Conservation (phyloP, 495 filamentous ascomycete species). For the Paragyromitra xinjiangensis region DNA sequence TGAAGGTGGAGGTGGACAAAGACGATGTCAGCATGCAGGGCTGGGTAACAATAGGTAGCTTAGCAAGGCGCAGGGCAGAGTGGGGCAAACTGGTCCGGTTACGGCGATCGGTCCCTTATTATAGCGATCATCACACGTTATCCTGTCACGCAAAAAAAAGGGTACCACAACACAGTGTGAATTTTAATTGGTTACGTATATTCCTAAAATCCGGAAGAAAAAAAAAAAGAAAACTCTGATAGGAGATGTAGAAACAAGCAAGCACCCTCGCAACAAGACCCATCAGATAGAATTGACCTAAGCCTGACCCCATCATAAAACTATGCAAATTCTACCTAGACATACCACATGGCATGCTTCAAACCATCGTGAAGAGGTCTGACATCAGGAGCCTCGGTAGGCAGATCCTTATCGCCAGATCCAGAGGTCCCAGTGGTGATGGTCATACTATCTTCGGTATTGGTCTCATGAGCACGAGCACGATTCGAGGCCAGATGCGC, state of each 20-base stretch:
- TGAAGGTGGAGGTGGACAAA: slow-evolving; percentile 14
- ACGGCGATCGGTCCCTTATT: slow-evolving; percentile 25
- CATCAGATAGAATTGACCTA: slow-evolving; percentile 9
- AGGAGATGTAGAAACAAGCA: slow-evolving; percentile 15
- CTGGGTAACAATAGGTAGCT: slow-evolving; percentile 44
- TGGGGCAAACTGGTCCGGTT: slow-evolving; percentile 28
- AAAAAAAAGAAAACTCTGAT: not conserved
- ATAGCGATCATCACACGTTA: slow-evolving; percentile 6
- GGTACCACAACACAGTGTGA: slow-evolving; percentile 6
- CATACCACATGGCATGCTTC: slow-evolving; percentile 56
- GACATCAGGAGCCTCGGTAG: slow-evolving; percentile 41
- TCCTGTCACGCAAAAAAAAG: slow-evolving; percentile 14
- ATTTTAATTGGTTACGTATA: slow-evolving; percentile 21
- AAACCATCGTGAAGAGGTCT: slow-evolving; percentile 50
- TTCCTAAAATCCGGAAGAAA: slow-evolving; percentile 20
- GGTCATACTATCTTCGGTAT: slow-evolving; percentile 43
- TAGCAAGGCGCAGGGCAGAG: slow-evolving; percentile 30
- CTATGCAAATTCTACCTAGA: slow-evolving; percentile 39
- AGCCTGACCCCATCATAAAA: not conserved
- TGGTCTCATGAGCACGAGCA: slow-evolving; percentile 74
- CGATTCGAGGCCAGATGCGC: slow-evolving; percentile 87
- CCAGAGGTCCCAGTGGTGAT: slow-evolving; percentile 46
- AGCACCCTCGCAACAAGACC: slow-evolving; percentile 21
- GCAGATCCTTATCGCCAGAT: slow-evolving; percentile 26
- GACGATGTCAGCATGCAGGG: slow-evolving; percentile 44